Conservation (phyloP, 495 filamentous ascomycete genomes). For the Cercophora newfieldiana region DNA sequence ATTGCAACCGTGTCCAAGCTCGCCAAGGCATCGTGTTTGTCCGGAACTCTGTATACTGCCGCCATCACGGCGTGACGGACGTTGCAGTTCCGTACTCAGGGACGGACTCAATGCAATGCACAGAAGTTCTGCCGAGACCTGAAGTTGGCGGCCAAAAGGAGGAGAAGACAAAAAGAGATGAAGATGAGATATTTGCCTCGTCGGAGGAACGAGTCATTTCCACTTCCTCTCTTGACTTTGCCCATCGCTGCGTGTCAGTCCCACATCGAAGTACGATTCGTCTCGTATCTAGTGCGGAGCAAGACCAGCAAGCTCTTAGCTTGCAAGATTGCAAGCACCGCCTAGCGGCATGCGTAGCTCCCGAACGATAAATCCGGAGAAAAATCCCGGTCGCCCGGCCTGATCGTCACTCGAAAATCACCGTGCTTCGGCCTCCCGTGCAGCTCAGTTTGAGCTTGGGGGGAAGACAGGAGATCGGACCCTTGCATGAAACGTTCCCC, state of each 20-base stretch:
- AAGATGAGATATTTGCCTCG: background rate
- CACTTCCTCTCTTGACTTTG: background rate
- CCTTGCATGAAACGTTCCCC: slow-evolving; percentile 14
- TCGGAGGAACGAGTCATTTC: background rate
- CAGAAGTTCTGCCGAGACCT: too few species aligned
- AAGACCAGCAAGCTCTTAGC: background rate
- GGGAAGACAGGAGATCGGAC: background rate
- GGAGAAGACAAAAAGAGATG: background rate
- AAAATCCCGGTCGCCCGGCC: background rate
- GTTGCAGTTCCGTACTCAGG: too few species aligned
- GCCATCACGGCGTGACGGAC: too few species aligned
- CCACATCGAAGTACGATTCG: background rate
- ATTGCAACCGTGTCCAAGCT: too few species aligned
- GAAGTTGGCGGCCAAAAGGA: background rate
- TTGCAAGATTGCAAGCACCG: too few species aligned
- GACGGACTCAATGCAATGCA: too few species aligned
- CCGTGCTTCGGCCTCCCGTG: too few species aligned
- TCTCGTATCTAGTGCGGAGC: background rate
- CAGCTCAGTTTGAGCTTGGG: background rate
- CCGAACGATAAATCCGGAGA: background rate
- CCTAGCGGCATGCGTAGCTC: background rate
- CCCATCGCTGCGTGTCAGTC: background rate
- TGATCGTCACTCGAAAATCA: too few species aligned
- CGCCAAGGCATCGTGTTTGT: too few species aligned
- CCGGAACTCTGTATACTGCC: too few species aligned